Percentiles rank a stretch among this genome's conserved stretches.
These are phyloP conservation scores for Penicillium thymicola DNA, from an alignment of 2,329 filamentous ascomycete species.

Conservation along the genomic window DNA sequence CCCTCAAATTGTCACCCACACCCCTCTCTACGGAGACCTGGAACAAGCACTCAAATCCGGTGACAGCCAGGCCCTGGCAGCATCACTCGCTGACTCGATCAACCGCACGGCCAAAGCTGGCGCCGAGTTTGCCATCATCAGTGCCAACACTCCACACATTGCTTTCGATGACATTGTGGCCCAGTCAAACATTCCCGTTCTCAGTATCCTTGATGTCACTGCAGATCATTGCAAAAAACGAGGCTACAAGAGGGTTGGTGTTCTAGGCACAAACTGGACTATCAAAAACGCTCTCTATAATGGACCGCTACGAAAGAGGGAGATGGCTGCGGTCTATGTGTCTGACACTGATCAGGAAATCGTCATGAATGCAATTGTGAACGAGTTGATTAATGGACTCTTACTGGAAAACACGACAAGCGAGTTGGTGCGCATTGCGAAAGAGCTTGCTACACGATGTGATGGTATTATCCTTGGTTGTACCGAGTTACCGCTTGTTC, in stretches of 20 bases:
- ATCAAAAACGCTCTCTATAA: slow-evolving; percentile 1
- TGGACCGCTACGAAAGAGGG: neutral
- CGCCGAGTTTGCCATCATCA: slow-evolving; percentile 12
- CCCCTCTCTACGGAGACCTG: slow-evolving; percentile 2
- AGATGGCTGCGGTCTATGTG: slow-evolving; percentile 4
- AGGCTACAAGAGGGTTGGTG: neutral
- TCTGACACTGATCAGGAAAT: neutral
- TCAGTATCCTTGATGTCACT: slow-evolving; percentile 6
- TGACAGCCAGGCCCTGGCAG: neutral
- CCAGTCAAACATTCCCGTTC: slow-evolving; percentile 7
- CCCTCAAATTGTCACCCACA: slow-evolving; percentile 11
- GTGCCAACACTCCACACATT: slow-evolving; percentile 8
- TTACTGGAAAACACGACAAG: neutral
- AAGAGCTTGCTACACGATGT: slow-evolving; percentile 3
- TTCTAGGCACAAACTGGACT: slow-evolving; percentile 6
- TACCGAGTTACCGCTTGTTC: slow-evolving; percentile 8
- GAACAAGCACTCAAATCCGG: slow-evolving; percentile 1
- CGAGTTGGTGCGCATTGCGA: slow-evolving; percentile 3
- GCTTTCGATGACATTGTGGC: neutral
- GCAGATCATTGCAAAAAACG: slow-evolving; percentile 1
- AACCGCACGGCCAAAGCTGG: slow-evolving; percentile 10
- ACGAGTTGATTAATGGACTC: neutral
- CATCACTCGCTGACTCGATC: slow-evolving; percentile 4
- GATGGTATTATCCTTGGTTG: slow-evolving; percentile 10
- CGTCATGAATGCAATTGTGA: neutral